Conservation (phyloP, 192 early-diverging fungal genomes). For the Phlyctochytrium arcticum region DNA sequence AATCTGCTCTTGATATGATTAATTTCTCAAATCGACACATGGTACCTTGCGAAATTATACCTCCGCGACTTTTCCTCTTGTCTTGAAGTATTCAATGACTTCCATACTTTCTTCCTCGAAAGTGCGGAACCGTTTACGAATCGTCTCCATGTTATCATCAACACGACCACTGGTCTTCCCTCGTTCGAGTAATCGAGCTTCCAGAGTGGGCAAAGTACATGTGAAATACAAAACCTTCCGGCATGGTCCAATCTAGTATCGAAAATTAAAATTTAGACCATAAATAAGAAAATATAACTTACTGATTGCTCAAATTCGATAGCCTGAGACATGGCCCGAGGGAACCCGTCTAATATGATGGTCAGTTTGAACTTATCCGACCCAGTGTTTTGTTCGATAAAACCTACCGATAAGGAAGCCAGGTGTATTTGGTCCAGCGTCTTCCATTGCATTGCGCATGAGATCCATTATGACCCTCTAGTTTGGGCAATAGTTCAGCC, state of each 20-base stretch:
- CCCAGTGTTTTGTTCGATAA: no score
- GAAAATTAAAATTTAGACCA: background rate
- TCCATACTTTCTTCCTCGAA: constrained; percentile 47
- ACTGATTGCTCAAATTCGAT: constrained; percentile 44
- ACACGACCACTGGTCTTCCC: constrained; percentile 50
- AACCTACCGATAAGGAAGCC: constrained; percentile 33
- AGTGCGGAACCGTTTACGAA: constrained; percentile 48
- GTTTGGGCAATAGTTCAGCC: background rate
- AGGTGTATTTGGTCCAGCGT: constrained; percentile 6
- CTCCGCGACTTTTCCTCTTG: constrained; percentile 20
- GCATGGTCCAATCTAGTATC: constrained; percentile 26
- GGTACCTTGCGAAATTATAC: background rate
- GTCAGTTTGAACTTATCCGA: no score
- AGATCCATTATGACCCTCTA: constrained; percentile 31
- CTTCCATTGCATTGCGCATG: constrained; percentile 29
- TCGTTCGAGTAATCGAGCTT: constrained; percentile 49
- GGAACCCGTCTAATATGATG: constrained; percentile 56
- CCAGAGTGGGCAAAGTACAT: constrained; percentile 48
- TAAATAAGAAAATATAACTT: background rate
- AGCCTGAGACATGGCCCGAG: constrained; percentile 41
- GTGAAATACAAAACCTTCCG: constrained; percentile 36
- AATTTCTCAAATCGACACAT: no score
- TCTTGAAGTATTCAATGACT: constrained; percentile 45
- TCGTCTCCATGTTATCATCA: constrained; percentile 58
- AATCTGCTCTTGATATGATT: constrained; percentile 19